phyloP scores from a whole-genome alignment of 2,329 filamentous ascomycete genomes.

The Stachybotrys echinatus region DNA sequence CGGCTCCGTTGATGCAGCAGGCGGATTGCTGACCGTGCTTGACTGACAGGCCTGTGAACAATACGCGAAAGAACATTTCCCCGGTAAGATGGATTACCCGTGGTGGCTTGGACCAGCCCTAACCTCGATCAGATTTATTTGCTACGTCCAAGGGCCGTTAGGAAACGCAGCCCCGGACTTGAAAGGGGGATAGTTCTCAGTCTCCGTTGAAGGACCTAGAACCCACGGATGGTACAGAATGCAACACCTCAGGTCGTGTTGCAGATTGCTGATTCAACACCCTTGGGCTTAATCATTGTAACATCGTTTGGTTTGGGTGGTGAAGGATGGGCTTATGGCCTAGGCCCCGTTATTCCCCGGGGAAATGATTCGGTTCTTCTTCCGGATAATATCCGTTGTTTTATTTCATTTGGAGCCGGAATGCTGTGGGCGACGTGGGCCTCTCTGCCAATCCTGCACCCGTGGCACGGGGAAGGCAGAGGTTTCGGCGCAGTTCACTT shows the following conservation, averaged over 20 bases:
- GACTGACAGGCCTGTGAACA: slow-evolving; percentile 51
- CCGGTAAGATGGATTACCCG: slow-evolving; percentile 44
- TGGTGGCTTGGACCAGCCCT: too few species aligned
- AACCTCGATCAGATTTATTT: slow-evolving; percentile 36
- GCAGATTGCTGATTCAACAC: not conserved
- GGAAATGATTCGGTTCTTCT: not conserved
- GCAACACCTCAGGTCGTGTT: not conserved
- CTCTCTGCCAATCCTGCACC: too few species aligned
- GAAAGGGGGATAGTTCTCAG: too few species aligned
- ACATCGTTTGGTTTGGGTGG: not conserved
- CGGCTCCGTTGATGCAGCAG: not conserved
- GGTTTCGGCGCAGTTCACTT: not conserved
- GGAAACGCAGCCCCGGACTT: not conserved
- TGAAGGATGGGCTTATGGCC: not conserved
- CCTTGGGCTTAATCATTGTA: not conserved
- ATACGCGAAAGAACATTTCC: slow-evolving; percentile 94
- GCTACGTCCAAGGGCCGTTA: slow-evolving; percentile 32
- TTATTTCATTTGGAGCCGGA: not conserved
- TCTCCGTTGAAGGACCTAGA: too few species aligned
- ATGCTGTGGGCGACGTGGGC: not conserved
- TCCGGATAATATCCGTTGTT: not conserved
- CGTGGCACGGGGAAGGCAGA: too few species aligned
- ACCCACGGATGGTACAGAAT: too few species aligned
- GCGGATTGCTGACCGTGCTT: slow-evolving; percentile 1
- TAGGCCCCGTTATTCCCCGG: not conserved